Evolutionary conservation across 2,329 filamentous ascomycete genomes (phyloP).

Genomic region (Stachybotrys chartarum): DNA sequence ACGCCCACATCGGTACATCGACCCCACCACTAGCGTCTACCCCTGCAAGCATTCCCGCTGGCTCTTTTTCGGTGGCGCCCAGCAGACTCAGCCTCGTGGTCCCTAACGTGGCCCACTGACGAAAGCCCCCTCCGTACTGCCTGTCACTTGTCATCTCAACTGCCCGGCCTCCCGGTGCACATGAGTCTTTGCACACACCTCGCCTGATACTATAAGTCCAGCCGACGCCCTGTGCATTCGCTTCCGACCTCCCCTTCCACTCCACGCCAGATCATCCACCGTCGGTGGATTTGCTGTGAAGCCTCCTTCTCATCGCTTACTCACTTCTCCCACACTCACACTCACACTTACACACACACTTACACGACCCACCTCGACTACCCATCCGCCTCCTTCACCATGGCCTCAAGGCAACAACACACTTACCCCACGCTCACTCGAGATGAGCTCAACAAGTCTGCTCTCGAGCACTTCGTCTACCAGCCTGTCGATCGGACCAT

Average conservation of each 20-base stretch:
- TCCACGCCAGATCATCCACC: not conserved
- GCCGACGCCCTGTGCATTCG: conserved; percentile 10
- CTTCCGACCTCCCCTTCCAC: conserved; percentile 11
- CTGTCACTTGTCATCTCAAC: conserved; percentile 2
- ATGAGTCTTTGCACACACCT: conserved; percentile 17
- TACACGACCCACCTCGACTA: conserved; percentile 8
- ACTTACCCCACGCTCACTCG: conserved; percentile 27
- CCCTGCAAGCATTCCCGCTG: conserved; percentile 4
- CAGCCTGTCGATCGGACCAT: conserved; percentile 67
- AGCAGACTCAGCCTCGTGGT: conserved; percentile 33
- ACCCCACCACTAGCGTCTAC: conserved; percentile 1
- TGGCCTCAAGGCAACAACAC: conserved; percentile 32
- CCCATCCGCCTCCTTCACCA: conserved; percentile 22
- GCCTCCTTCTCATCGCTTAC: not conserved
- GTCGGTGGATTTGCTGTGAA: not conserved
- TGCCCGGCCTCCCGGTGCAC: conserved; percentile 5
- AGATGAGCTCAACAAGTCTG: conserved; percentile 60
- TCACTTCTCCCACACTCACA: not conserved
- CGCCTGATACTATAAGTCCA: conserved; percentile 8
- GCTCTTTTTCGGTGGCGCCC: conserved; percentile 6
- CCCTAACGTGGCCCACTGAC: conserved; percentile 34
- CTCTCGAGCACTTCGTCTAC: conserved; percentile 75
- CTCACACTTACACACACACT: not conserved
- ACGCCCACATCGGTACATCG: not conserved
- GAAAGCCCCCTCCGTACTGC: conserved; percentile 17